phyloP scores from a whole-genome alignment of 2,329 filamentous ascomycete species.

The Xylaria sp. region DNA sequence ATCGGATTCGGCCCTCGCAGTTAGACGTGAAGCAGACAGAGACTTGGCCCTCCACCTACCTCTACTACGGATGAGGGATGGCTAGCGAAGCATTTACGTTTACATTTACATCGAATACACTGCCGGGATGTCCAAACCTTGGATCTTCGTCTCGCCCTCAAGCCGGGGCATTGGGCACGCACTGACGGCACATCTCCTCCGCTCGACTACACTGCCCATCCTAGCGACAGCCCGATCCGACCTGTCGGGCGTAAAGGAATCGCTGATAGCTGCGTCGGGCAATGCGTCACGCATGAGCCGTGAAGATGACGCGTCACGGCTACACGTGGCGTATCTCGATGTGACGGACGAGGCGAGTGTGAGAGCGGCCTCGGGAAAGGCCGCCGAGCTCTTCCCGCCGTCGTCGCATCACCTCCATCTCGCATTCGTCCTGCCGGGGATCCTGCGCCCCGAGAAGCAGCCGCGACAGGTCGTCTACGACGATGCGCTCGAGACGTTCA shows the following conservation, averaged over 20 bases:
- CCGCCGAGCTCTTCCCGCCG: slow-evolving; percentile 63
- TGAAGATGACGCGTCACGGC: slow-evolving; percentile 48
- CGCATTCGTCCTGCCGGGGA: slow-evolving; percentile 75
- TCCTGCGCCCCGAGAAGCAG: slow-evolving; percentile 78
- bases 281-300: slow-evolving; percentile 41
- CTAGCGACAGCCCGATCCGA: slow-evolving; percentile 58
- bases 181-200: slow-evolving; percentile 61
- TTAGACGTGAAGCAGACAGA: not conserved
- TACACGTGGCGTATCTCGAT: slow-evolving; percentile 57
- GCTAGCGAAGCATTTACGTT: not conserved
- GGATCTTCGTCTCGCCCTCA: slow-evolving; percentile 62
- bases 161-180: slow-evolving; percentile 62
- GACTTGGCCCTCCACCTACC: no score
- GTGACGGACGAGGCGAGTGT: slow-evolving; percentile 72
- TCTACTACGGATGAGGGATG: not conserved
- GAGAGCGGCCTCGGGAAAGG: slow-evolving; percentile 62
- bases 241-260: slow-evolving; percentile 51
- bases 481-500: slow-evolving; percentile 74
- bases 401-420: slow-evolving; percentile 71
- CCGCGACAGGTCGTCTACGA: slow-evolving; percentile 71
- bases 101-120: not conserved
- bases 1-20: slow-evolving; percentile 11
- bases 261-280: slow-evolving; percentile 45
- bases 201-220: slow-evolving; percentile 60
- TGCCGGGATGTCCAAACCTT: slow-evolving; percentile 58